These are phyloP conservation scores for Diaporthe destruens DNA, from an alignment of 2,329 filamentous ascomycete genomes.

Conservation along the genomic window DNA sequence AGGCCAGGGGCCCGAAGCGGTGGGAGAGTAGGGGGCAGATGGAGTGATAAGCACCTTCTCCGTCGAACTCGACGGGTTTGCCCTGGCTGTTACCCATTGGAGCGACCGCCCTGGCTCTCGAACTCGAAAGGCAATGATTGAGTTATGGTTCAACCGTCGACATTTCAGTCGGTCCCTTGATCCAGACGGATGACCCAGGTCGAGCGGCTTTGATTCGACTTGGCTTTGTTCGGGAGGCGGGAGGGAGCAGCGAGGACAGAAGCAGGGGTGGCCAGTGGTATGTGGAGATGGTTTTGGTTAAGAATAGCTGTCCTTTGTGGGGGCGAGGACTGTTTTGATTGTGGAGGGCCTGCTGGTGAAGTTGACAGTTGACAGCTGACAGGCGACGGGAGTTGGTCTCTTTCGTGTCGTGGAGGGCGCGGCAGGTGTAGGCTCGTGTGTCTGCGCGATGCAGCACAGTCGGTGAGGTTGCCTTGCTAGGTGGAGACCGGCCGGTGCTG, in stretches of 20 bases:
- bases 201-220: conserved; percentile 36
- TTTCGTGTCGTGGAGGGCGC: conserved; percentile 23
- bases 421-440: conserved; percentile 33
- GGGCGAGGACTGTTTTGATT: neutral
- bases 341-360: neutral
- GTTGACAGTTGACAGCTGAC: conserved; percentile 24
- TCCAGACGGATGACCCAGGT: conserved; percentile 32
- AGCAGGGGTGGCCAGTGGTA: conserved; percentile 15
- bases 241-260: conserved; percentile 9
- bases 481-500: conserved; percentile 32
- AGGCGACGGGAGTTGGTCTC: neutral
- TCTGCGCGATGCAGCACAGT: conserved; percentile 29
- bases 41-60: conserved; percentile 78
- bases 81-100: conserved; percentile 94
- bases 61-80: conserved; percentile 91
- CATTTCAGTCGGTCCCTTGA: conserved; percentile 32
- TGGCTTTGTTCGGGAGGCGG: conserved; percentile 34
- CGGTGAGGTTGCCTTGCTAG: conserved; percentile 34
- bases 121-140: conserved; percentile 35
- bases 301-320: conserved; percentile 30
- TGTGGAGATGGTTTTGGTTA: conserved; percentile 23
- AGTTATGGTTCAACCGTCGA: conserved; percentile 34
- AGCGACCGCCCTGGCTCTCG: conserved; percentile 41
- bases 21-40: neutral
- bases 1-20: conserved; percentile 20